Evolutionary conservation across 2,329 filamentous ascomycete species (phyloP).

Genomic region (Colletotrichum echinochloae): DNA sequence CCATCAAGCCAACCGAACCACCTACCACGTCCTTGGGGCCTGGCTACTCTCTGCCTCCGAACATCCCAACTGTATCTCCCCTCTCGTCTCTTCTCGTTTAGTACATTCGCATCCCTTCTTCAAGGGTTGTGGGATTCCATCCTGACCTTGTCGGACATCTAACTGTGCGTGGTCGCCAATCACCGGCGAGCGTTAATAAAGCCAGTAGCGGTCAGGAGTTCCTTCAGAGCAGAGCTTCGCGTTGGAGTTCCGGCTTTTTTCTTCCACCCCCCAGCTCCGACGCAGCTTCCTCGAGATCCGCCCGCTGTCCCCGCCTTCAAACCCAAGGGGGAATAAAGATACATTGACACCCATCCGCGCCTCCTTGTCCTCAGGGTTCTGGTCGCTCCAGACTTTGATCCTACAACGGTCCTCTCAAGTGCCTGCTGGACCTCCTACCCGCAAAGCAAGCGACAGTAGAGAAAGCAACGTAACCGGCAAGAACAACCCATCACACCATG

Average conservation of each 20-base stretch:
- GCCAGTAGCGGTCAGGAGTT: neutral
- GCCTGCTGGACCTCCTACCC: neutral
- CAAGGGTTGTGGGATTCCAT: neutral
- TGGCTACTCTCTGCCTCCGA: neutral
- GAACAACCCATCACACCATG: constrained; percentile 17
- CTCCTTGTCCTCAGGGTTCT: neutral
- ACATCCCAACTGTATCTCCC: neutral
- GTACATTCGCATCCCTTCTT: constrained; percentile 6
- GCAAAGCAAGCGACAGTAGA: neutral
- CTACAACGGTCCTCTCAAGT: neutral
- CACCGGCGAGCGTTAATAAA: neutral
- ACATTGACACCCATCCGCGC: neutral
- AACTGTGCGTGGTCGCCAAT: constrained; percentile 3
- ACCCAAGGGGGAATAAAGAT: neutral
- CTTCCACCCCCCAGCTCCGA: constrained; percentile 21
- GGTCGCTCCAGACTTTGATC: neutral
- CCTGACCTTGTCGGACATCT: neutral
- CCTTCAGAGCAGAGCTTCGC: constrained; percentile 25
- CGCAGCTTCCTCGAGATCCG: constrained; percentile 42
- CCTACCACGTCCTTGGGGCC: constrained; percentile 3
- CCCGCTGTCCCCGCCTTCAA: constrained; percentile 13
- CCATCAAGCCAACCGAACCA: constrained; percentile 6
- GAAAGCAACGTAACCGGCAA: constrained; percentile 39
- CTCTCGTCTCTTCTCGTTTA: constrained; percentile 2
- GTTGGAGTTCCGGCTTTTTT: constrained; percentile 18